Conservation (phyloP, 225 moss, liverwort and hornwort species). For the Bryoerythrophyllum caledonicum region DNA sequence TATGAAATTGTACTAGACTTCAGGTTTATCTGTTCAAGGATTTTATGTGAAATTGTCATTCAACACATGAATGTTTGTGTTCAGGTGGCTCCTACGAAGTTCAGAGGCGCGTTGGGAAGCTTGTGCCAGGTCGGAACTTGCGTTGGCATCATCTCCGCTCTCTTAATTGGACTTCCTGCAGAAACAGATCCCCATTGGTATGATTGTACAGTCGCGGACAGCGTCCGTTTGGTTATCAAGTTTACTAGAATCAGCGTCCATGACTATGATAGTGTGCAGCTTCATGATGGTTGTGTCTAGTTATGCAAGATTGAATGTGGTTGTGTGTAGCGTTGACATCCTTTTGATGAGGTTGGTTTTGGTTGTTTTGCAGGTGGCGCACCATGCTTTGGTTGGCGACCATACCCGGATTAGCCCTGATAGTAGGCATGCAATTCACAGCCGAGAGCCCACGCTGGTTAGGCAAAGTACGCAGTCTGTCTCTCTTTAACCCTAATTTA, state of each 20-base stretch:
- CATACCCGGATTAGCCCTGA: slow-evolving; percentile 74
- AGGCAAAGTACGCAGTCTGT: slow-evolving; percentile 63
- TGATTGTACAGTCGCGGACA: neutral
- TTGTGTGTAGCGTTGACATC: too few relatives aligned
- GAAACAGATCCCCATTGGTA: slow-evolving; percentile 97
- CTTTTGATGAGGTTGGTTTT: slow-evolving; percentile 13
- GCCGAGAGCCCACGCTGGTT: slow-evolving; percentile 98
- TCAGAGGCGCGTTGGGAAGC: slow-evolving; percentile 85
- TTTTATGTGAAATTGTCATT: neutral
- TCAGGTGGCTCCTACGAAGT: slow-evolving; percentile 94
- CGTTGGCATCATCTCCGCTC: slow-evolving; percentile 75
- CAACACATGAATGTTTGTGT: neutral
- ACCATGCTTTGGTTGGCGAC: slow-evolving; percentile 92
- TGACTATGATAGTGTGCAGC: neutral
- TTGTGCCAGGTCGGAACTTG: slow-evolving; percentile 95
- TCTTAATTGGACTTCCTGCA: slow-evolving; percentile 76
- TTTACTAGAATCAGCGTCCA: neutral
- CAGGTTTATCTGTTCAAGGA: too few relatives aligned
- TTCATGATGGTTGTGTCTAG: too few relatives aligned
- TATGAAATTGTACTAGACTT: too few relatives aligned
- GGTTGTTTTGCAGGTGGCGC: slow-evolving; percentile 74
- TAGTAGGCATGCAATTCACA: slow-evolving; percentile 82
- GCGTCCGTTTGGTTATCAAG: neutral
- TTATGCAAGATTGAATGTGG: too few relatives aligned
- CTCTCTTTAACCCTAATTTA: neutral